Evolutionary conservation across 2,329 filamentous ascomycete species (phyloP), one percentile per base, ranked within the genome.

Genomic region (Aspergillus hiratsukae): DNA sequence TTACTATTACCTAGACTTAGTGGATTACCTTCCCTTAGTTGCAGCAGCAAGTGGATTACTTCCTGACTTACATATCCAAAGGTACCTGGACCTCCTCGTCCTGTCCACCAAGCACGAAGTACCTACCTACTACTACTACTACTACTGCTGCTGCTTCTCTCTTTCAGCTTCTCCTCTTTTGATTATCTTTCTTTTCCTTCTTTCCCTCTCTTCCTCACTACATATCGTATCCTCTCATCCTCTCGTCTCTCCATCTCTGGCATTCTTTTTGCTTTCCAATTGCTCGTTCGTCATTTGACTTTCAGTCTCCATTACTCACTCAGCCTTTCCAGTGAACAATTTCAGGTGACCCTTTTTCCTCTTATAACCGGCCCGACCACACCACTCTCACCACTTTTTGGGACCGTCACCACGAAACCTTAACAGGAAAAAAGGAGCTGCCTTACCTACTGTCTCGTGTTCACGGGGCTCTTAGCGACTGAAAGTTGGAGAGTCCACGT

Each of bases 401-500:
- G 40, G 27, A 23, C 23, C 17, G 27, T 46, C 46, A 54, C 35
- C n/a, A 41, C 41, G 37, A 29, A 49, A 48, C 11, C 7, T 46
- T 14, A 46, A 46, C 4, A 23, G 25, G 0, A 21, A 25, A 25
- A 46, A 23, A 46, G 27, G 21, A 14, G 21, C 6, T 23, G 21
- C n/a, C n/a, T 46, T 46, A 25, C 23, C 10, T 14, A 5, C 43
- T 25, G 43, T 10, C 19, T 46, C 27, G 21, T 21, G 27, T 37
- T 23, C 48, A 59, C 51, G 45, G 65, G 65, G 53, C 65, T 68
- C 64, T 68, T 64, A 60, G 63, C 63, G 63, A 62, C 62, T 56
- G 59, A 63, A 61, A 64, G 64, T 65, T 65, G 64, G 65, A 65
- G 66, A 69, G 66, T 60, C 60, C 62, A 65, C 64, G 58, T 55